These are phyloP conservation scores for Dispira simplex DNA, from an alignment of 192 early-diverging fungal species.

Conservation along the genomic window DNA sequence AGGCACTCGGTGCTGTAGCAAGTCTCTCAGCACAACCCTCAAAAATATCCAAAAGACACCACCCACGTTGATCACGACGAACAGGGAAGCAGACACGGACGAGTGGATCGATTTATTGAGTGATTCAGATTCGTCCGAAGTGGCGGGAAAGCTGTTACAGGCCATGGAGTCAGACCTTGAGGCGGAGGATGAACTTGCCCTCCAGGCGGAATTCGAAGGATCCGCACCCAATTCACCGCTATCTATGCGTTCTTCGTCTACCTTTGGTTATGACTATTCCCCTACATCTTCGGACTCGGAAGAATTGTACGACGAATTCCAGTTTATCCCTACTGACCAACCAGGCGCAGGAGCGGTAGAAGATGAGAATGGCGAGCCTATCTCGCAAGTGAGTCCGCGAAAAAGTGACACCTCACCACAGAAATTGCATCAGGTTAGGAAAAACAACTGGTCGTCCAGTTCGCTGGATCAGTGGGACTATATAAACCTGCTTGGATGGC, in stretches of 20 bases:
- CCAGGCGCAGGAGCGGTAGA: not conserved
- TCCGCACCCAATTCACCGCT: not conserved
- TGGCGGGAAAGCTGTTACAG: no score
- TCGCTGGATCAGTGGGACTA: conserved; percentile 10
- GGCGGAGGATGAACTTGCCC: conserved; percentile 2
- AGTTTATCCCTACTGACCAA: not conserved
- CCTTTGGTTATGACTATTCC: conserved; percentile 12
- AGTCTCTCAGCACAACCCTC: no score
- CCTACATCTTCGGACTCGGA: conserved; percentile 3
- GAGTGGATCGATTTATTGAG: no score
- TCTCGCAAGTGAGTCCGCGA: not conserved
- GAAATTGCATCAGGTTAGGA: no score
- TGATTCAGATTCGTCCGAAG: no score
- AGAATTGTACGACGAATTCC: conserved; percentile 11
- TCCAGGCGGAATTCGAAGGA: not conserved
- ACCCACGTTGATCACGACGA: no score
- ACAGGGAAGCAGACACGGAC: no score
- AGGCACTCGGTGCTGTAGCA: no score
- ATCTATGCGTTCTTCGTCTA: not conserved
- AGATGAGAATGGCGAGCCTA: no score
- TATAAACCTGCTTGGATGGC: not conserved
- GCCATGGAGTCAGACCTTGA: conserved; percentile 1
- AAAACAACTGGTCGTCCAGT: conserved; percentile 7
- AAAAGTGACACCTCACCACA: not conserved
- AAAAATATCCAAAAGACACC: no score